phyloP scores from a whole-genome alignment of 441 rosid species.

The Pelargonium myrrhifolium region DNA sequence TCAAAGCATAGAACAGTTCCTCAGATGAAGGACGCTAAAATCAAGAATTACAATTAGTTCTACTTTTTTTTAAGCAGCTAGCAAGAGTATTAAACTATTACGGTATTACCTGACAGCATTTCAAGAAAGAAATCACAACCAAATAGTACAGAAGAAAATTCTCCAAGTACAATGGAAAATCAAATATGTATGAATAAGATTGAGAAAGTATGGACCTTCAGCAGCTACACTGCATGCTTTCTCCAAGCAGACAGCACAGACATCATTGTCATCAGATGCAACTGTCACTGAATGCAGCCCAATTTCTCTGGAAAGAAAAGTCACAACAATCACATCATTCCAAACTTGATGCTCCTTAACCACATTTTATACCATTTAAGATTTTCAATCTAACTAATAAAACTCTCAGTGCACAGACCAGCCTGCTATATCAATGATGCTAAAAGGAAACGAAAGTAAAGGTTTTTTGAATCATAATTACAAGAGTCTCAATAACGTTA shows the following conservation, averaged over 20 bases:
- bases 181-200: constrained; percentile 12
- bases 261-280: constrained; percentile 63
- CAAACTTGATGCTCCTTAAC: neutral
- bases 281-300: constrained; percentile 62
- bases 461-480: neutral
- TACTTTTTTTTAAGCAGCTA: neutral
- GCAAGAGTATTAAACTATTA: neutral
- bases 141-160: neutral
- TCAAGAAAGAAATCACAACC: neutral
- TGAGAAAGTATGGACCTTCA: constrained; percentile 52
- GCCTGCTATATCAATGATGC: neutral
- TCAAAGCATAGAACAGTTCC: neutral
- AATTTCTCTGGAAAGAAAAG: constrained; percentile 46
- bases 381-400: neutral
- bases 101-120: constrained; percentile 4
- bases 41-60: neutral
- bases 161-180: neutral
- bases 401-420: neutral
- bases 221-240: constrained; percentile 85
- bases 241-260: constrained; percentile 92
- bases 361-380: neutral
- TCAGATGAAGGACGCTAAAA: constrained; percentile 1
- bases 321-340: constrained; percentile 18
- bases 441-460: neutral
- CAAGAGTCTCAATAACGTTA: neutral